Percentiles rank a stretch among this genome's conserved stretches.
Conservation (phyloP, 2,329 filamentous ascomycete species). For the Penicillium brevicompactum region DNA sequence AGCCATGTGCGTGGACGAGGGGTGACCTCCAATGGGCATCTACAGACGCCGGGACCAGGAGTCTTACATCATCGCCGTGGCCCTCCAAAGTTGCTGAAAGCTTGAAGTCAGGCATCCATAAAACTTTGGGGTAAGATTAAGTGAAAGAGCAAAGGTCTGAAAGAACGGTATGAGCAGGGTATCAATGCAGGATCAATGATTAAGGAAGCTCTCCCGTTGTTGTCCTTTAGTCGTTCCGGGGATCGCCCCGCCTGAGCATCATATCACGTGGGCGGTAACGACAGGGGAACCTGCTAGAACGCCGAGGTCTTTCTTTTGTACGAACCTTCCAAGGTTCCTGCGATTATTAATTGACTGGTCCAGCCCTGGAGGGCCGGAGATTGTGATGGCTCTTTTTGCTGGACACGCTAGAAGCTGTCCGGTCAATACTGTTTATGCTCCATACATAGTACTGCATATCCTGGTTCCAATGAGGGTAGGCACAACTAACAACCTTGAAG, state of each 20-base stretch:
- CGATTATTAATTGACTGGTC: not conserved
- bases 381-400: too few species aligned
- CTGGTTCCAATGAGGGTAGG: too few species aligned
- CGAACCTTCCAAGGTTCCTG: not conserved
- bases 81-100: conserved; percentile 86
- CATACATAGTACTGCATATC: too few species aligned
- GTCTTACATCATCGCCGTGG: conserved; percentile 87
- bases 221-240: conserved; percentile 30
- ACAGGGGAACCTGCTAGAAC: conserved; percentile 30
- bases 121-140: conserved; percentile 11
- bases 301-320: conserved; percentile 1
- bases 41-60: conserved; percentile 15
- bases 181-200: conserved; percentile 12
- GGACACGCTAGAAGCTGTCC: too few species aligned
- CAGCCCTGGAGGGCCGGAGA: too few species aligned
- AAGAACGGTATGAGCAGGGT: conserved; percentile 1
- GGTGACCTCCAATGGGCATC: conserved; percentile 16
- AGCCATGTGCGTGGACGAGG: conserved; percentile 20
- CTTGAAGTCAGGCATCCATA: conserved; percentile 79
- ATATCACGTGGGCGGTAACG: conserved; percentile 37
- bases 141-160: not conserved
- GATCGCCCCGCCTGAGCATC: conserved; percentile 27
- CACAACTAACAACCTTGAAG: too few species aligned
- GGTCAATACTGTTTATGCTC: too few species aligned
- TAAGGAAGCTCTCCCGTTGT: conserved; percentile 18